These are phyloP conservation scores for Dendrobium huoshanense DNA, from an alignment of 106 monocot genomes.

Conservation along the genomic window DNA sequence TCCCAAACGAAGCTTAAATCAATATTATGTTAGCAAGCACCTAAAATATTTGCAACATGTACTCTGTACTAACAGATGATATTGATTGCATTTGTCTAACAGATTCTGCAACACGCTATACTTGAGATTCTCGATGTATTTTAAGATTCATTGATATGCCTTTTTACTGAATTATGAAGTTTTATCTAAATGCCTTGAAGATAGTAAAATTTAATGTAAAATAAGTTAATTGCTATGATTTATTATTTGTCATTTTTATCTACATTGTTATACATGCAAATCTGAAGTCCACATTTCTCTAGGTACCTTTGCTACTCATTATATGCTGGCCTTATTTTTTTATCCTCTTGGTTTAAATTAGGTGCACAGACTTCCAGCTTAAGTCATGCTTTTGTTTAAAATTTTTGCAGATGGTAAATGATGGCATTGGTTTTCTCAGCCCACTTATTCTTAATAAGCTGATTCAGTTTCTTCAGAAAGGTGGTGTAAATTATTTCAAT, in stretches of 20 bases:
- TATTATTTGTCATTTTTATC: background rate
- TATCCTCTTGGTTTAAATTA: background rate
- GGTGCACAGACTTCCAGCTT: background rate
- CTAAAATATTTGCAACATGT: background rate
- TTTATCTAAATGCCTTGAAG: background rate
- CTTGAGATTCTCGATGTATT: background rate
- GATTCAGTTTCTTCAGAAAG: slow-evolving; percentile 73
- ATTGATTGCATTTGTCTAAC: background rate
- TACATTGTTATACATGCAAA: background rate
- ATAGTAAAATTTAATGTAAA: background rate
- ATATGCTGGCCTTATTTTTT: background rate
- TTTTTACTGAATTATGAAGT: background rate
- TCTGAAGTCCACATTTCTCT: background rate
- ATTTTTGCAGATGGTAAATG: slow-evolving; percentile 69
- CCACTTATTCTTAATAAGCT: slow-evolving; percentile 88
- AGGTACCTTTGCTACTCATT: background rate
- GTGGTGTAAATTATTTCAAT: slow-evolving; percentile 11
- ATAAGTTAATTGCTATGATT: background rate
- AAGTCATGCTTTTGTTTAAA: background rate
- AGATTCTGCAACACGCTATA: background rate
- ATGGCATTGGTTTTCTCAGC: slow-evolving; percentile 63
- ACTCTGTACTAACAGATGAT: background rate
- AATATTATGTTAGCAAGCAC: background rate
- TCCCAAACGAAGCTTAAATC: too few species aligned
- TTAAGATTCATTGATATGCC: background rate